Conservation (phyloP, 441 rosid genomes). For the Kokia cookei region DNA sequence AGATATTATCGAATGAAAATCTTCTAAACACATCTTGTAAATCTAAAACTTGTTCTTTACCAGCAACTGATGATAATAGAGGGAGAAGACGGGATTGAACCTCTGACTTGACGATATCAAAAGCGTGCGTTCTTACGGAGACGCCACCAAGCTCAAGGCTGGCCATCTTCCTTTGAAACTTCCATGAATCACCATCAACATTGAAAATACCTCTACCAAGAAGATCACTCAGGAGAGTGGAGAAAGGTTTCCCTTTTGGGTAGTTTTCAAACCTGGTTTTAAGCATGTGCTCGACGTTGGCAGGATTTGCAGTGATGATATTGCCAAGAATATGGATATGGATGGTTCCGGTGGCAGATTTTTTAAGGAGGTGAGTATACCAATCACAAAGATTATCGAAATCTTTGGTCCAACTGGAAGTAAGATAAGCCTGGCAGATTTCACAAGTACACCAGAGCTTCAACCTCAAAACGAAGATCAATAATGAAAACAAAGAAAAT, state of each 20-base stretch:
- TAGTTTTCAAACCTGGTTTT: slow-evolving; percentile 67
- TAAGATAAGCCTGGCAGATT: slow-evolving; percentile 45
- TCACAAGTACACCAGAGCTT: slow-evolving; percentile 51
- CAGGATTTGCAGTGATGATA: slow-evolving; percentile 55
- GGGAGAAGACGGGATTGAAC: slow-evolving; percentile 39
- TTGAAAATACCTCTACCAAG: slow-evolving; percentile 61
- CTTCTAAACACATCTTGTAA: slow-evolving; percentile 55
- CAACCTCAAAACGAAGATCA: slow-evolving; percentile 26
- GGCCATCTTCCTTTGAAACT: slow-evolving; percentile 51
- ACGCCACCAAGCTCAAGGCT: slow-evolving; percentile 51
- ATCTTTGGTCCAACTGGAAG: slow-evolving; percentile 43
- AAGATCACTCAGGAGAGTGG: slow-evolving; percentile 54
- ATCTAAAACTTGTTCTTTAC: slow-evolving; percentile 24
- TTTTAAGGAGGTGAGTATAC: slow-evolving; percentile 57
- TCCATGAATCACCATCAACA: slow-evolving; percentile 64
- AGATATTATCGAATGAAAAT: slow-evolving; percentile 46
- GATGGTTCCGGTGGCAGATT: slow-evolving; percentile 51
- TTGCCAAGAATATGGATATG: slow-evolving; percentile 55
- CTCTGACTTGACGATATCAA: slow-evolving; percentile 33
- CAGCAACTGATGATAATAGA: slow-evolving; percentile 16
- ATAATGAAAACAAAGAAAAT: slow-evolving; percentile 23
- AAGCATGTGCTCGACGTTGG: slow-evolving; percentile 67
- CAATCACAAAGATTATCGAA: slow-evolving; percentile 64
- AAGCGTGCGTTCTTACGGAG: slow-evolving; percentile 37
- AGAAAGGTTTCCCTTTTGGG: slow-evolving; percentile 87